Evolutionary conservation across 495 filamentous ascomycete species (phyloP).

Genomic region (Trichoderma parareesei): DNA sequence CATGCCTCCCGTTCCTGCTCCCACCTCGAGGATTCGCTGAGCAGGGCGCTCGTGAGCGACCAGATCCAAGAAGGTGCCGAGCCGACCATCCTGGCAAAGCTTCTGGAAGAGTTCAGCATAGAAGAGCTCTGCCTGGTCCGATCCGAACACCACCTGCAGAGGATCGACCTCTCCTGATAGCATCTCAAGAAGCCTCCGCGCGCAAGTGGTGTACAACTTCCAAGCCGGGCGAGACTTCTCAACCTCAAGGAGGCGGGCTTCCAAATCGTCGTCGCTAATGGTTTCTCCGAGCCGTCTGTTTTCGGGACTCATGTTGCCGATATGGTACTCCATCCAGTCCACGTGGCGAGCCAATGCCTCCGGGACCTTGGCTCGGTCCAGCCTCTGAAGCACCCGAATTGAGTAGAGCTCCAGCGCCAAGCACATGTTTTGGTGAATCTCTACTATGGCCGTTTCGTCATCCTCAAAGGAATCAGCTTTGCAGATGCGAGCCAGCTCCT

Average conservation of each 20-base stretch:
- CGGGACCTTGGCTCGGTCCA: slow-evolving; percentile 9
- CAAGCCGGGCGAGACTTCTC: slow-evolving; percentile 19
- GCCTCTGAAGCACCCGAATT: neutral
- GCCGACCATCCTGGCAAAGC: slow-evolving; percentile 17
- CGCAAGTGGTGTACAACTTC: slow-evolving; percentile 23
- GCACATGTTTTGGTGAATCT: slow-evolving; percentile 16
- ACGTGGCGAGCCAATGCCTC: slow-evolving; percentile 18
- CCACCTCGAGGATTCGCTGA: slow-evolving; percentile 39
- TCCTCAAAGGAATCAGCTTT: slow-evolving; percentile 16
- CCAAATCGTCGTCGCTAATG: slow-evolving; percentile 17
- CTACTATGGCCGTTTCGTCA: slow-evolving; percentile 14
- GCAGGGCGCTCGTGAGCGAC: slow-evolving; percentile 32
- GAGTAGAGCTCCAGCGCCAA: neutral
- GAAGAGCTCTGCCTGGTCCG: slow-evolving; percentile 19
- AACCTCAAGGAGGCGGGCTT: slow-evolving; percentile 15
- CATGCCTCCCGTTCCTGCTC: slow-evolving; percentile 38
- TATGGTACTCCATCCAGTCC: slow-evolving; percentile 21
- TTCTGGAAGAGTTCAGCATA: slow-evolving; percentile 21
- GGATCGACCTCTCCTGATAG: slow-evolving; percentile 33
- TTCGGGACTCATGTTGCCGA: slow-evolving; percentile 10
- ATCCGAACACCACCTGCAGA: slow-evolving; percentile 26
- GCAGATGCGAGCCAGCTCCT: slow-evolving; percentile 16
- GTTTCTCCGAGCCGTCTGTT: neutral
- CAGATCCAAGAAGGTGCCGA: slow-evolving; percentile 19
- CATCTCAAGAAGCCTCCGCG: slow-evolving; percentile 27